Conservation (phyloP, 2,329 filamentous ascomycete species). For the Orbilia quercus region DNA sequence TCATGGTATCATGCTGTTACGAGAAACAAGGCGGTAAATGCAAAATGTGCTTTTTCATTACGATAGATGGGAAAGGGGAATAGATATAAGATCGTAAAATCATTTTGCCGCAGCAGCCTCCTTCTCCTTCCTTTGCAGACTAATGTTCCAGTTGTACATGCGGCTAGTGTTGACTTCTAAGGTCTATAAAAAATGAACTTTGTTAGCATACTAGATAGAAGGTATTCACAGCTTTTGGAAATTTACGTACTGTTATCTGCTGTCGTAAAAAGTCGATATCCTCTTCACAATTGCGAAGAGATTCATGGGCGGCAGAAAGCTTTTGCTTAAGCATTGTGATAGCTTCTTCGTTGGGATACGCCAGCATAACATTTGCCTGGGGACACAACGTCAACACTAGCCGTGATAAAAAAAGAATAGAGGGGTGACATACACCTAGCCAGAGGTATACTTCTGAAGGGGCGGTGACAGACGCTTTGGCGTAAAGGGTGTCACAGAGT, state of each 20-base stretch:
- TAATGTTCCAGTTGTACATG: conserved; percentile 99
- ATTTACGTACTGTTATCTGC: conserved; percentile 85
- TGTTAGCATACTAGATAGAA: conserved; percentile 22
- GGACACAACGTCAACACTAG: conserved; percentile 3
- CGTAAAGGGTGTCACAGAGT: conserved; percentile 93
- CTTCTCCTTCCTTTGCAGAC: conserved; percentile 91
- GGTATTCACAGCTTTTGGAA: background rate
- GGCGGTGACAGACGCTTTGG: conserved; percentile 82
- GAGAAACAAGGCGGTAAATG: background rate
- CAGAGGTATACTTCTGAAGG: conserved; percentile 95
- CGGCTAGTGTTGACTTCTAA: conserved; percentile 95
- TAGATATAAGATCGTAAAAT: conserved; percentile 61
- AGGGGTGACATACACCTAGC: conserved; percentile 77
- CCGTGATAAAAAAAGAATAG: background rate
- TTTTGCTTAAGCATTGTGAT: conserved; percentile 81
- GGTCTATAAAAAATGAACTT: conserved; percentile 70
- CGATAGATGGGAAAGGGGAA: background rate
- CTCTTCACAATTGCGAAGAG: conserved; percentile 88
- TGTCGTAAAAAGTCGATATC: conserved; percentile 94
- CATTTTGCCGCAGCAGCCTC: conserved; percentile 64
- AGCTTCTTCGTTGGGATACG: conserved; percentile 90
- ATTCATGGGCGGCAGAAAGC: conserved; percentile 80
- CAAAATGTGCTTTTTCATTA: background rate
- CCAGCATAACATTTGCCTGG: conserved; percentile 94
- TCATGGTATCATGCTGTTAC: conserved; percentile 15